Evolutionary conservation across 306 rosid genomes (phyloP), one percentile per base, ranked within the genome.

Genomic region (Rosa rugosa): DNA sequence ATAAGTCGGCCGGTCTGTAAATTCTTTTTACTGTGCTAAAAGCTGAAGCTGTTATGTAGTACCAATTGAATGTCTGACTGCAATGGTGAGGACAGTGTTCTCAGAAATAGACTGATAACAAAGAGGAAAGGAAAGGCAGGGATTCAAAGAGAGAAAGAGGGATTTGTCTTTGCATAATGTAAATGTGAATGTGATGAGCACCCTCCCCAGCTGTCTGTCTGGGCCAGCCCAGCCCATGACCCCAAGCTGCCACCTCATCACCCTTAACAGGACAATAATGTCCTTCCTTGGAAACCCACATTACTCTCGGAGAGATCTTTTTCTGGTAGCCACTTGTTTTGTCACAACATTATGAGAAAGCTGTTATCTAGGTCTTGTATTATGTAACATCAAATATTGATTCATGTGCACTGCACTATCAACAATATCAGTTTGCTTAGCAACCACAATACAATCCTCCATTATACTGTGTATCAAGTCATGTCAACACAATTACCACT

Each of bases 211-310:
- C 69, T 56, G 22, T 42, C 25, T 75, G 40, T 22, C 42, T 25
- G 57, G 54, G 44, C 41, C 75, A 5, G 5, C 65, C 13, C 6
- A 20, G n/a, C 75, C 75, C 75, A 47, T 23, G 63, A 57, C 31
- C 75, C 81, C 72, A 69, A 62, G 81, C 77, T 75, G 81, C 80
- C 81, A 76, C 81, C 77, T 57, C 80, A 74, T 57, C 77, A 31
- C 38, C 22, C 53, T 54, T 46, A 40, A 53, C 5, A 63, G n/a
- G n/a, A 60, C 69, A 4, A 5, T 40, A n/a, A 11, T n/a, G 17
- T n/a, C 34, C 53, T 71, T 62, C 67, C 36, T 50, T 76, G 25
- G 70, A 47, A 74, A 54, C 64, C 53, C 44, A 67, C 18, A 38
- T 34, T 3, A 47, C 12, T 46, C 57, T 22, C 18, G 1, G 17